Evolutionary conservation across 1,284 basidiomycete species (phyloP), one percentile per base, ranked within the genome.

Genomic region (Termitomyces sp.): DNA sequence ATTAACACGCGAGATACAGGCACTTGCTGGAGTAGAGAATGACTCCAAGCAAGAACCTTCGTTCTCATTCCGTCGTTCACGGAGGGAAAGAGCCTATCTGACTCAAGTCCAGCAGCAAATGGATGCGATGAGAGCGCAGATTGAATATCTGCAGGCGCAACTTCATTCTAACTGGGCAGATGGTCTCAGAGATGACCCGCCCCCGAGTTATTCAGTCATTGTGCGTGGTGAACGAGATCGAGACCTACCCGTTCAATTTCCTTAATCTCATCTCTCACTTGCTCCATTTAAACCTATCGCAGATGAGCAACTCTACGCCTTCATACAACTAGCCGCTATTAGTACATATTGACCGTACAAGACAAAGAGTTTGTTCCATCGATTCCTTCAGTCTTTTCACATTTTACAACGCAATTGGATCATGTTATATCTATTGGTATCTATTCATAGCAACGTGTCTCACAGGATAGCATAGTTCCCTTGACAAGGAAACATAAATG

Each of bases 181-280:
- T 47, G 68, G 68, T 5, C 50, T 69, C 40, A 67, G 66, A 9
- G 61, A 70, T 43, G 68, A 68, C n/a, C 66, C 67, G 45, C 69
- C 68, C 24, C 70, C 69, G 40, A 66, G 64, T 8, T 70, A 70
- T 60, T 58, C 64, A 4, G 28, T 50, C 31, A 34, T 41, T 33
- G 26, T 50, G 5, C 48, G 38, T 33, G 15, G 28, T 19, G 41
- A 24, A 39, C 15, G 28, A 45, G 2, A 10, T 28, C 28, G 6
- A 52, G 17, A 13, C 24, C 12, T 26, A 21, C 5, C 21, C 40
- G 26, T 24, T 7, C 21, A 17, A 26, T 42, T 42, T n/a, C 17
- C 26, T 28, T 39, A 10, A 39, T 39, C 9, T 46, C 31, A 44
- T n/a, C 24, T 9, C 28, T 45, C n/a, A 2, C 10, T 30, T 5